Percentiles rank a stretch among this genome's conserved stretches.
phyloP scores from a whole-genome alignment of 2,329 filamentous ascomycete genomes.

The Aspergillus vadensis region DNA sequence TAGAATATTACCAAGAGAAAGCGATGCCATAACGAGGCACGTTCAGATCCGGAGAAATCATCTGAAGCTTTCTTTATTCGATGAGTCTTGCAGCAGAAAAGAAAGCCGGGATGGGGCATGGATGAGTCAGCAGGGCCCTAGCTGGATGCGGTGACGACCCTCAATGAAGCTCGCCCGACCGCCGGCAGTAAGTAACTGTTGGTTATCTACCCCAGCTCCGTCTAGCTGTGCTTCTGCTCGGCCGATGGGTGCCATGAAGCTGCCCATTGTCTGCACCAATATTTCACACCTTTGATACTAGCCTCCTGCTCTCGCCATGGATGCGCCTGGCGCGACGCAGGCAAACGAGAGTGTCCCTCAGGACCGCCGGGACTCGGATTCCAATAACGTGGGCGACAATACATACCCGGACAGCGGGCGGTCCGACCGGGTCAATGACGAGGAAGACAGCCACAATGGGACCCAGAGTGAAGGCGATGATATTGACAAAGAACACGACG shows the following conservation, averaged over 20 bases:
- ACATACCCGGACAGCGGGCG: slow-evolving; percentile 13
- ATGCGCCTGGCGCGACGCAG: slow-evolving; percentile 40
- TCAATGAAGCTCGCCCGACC: background rate
- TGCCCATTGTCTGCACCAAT: slow-evolving; percentile 6
- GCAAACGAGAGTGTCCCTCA: slow-evolving; percentile 27
- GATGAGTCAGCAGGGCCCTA: slow-evolving; percentile 1
- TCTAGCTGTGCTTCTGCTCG: slow-evolving; percentile 8
- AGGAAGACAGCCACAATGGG: slow-evolving; percentile 24
- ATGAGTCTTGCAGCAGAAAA: background rate
- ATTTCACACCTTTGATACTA: slow-evolving; percentile 25
- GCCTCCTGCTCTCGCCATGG: slow-evolving; percentile 39
- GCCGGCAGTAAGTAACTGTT: background rate
- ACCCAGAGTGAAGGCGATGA: slow-evolving; percentile 29
- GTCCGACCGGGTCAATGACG: slow-evolving; percentile 22
- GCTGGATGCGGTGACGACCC: background rate
- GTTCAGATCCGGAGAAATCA: background rate
- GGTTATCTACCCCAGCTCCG: background rate
- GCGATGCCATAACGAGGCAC: background rate
- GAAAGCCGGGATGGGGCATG: background rate
- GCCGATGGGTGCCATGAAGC: slow-evolving; percentile 16
- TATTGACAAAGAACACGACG: slow-evolving; percentile 36
- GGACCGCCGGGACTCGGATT: slow-evolving; percentile 21
- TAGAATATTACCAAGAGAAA: background rate
- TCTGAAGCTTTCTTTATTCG: too few relatives aligned
- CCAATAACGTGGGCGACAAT: slow-evolving; percentile 21